Conservation (phyloP, 73 alveolate species). For the Paramecium pentaurelia region DNA sequence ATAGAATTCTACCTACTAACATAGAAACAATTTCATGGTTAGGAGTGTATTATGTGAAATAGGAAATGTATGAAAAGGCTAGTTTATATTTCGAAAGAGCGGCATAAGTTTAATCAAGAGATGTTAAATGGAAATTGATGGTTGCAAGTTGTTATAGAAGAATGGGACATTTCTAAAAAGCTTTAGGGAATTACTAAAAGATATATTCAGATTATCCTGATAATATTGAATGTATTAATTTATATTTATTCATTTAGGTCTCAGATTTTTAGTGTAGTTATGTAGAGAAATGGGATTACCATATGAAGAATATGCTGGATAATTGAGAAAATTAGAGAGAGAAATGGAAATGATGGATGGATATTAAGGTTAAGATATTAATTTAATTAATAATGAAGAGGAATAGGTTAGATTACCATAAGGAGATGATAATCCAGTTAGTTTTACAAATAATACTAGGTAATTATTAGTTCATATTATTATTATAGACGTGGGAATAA, state of each 20-base stretch:
- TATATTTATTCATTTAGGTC: not conserved
- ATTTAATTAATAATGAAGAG: constrained; percentile 25
- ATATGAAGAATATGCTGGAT: constrained; percentile 54
- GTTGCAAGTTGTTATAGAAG: no score
- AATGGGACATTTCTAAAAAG: no score
- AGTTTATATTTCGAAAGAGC: constrained; percentile 97
- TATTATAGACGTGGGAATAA: not conserved
- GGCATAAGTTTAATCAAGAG: constrained; percentile 96
- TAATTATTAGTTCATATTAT: not conserved
- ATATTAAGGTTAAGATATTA: not conserved
- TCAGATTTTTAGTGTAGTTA: constrained; percentile 25
- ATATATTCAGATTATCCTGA: no score
- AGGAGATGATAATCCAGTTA: constrained; percentile 20
- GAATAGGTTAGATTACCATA: not conserved
- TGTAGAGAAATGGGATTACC: constrained; percentile 55
- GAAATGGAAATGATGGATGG: constrained; percentile 52
- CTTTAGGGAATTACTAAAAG: no score
- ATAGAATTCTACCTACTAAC: constrained; percentile 81
- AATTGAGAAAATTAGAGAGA: constrained; percentile 45
- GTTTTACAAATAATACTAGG: constrained; percentile 2
- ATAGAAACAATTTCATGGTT: constrained; percentile 95
- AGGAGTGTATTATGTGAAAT: constrained; percentile 93
- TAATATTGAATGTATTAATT: not conserved
- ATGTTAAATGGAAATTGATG: not conserved
- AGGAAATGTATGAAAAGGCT: constrained; percentile 96